Percentiles rank a stretch among this genome's conserved stretches.
These are phyloP conservation scores for Penicillium sp. DNA, from an alignment of 2,329 filamentous ascomycete species.

Conservation along the genomic window DNA sequence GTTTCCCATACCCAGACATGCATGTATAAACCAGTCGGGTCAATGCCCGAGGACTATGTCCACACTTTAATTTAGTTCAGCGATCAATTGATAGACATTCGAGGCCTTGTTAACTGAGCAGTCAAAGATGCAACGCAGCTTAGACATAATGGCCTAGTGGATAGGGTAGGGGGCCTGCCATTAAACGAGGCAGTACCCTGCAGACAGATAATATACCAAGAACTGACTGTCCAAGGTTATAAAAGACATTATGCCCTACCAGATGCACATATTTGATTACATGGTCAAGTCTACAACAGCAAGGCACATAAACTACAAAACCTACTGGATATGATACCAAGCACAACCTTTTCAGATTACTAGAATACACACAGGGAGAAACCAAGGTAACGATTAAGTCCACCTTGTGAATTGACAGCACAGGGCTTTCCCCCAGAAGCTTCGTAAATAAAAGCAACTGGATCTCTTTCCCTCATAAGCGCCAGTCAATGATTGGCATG, in stretches of 20 bases:
- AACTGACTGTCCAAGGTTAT: neutral
- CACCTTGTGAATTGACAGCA: conserved; percentile 73
- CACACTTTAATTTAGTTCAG: neutral
- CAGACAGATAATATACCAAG: neutral
- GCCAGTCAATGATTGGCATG: conserved; percentile 61
- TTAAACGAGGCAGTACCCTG: neutral
- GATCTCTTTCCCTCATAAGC: conserved; percentile 99
- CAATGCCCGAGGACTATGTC: neutral
- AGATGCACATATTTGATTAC: neutral
- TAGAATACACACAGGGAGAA: conserved; percentile 42
- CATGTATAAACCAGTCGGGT: neutral
- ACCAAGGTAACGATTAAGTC: conserved; percentile 83
- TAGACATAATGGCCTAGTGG: neutral
- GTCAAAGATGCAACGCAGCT: neutral
- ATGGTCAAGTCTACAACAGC: neutral
- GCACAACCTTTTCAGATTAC: conserved; percentile 40
- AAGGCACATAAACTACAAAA: conserved; percentile 12
- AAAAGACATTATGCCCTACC: neutral
- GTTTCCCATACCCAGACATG: conserved; percentile 5
- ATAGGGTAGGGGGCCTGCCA: neutral
- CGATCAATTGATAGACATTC: neutral
- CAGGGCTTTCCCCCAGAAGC: conserved; percentile 93
- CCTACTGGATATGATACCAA: conserved; percentile 29
- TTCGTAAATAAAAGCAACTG: conserved; percentile 46
- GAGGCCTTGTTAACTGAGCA: neutral